Evolutionary conservation across 371 early-diverging fungal genomes (phyloP), one percentile per base, ranked within the genome.

Genomic region (Syncephalastrum monosporum): DNA sequence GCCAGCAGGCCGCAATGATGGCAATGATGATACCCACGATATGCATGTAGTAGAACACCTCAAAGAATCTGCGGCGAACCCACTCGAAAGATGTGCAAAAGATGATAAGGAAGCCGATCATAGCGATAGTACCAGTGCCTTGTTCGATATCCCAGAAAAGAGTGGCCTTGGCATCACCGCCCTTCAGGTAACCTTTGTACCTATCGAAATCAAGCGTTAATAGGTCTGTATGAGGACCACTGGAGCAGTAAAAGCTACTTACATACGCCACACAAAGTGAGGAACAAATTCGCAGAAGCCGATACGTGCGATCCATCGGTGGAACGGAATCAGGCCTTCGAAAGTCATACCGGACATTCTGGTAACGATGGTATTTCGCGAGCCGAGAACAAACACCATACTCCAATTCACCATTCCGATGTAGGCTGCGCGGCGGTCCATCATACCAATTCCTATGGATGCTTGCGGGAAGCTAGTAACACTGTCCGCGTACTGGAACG

Each of bases 391-490:
- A 55, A 78, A 72, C n/a, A 75, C 79, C 45, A 72, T 68, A 3
- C 71, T 64, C 73, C 75, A 78, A 42, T 78, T 75, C 48, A 72
- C 74, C 66, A 69, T 71, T 43, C 66, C 75, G 17, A 78, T 52
- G 50, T 65, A 78, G 0, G 79, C 79, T 14, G 69, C 67, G 48
- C 79, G 73, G 47, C 79, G 79, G 57, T 78, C 79, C 45, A 74
- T 59, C 10, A 62, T 16, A 42, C 66, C 65, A 29, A 73, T 63
- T 0, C 46, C 38, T 10, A 33, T 8, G 10, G 38, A 3, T 10
- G 38, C 38, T 47, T 53, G 47, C 10, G 42, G 25, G 19, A 24
- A 19, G 23, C 42, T 53, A 3, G 60, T 42, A 8, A 43, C 47
- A 10, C 48, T 59, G 14, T 59, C 56, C 1, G 46, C 21, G 16